phyloP scores from a whole-genome alignment of 2,329 filamentous ascomycete genomes.

The Plectosphaerella plurivora region DNA sequence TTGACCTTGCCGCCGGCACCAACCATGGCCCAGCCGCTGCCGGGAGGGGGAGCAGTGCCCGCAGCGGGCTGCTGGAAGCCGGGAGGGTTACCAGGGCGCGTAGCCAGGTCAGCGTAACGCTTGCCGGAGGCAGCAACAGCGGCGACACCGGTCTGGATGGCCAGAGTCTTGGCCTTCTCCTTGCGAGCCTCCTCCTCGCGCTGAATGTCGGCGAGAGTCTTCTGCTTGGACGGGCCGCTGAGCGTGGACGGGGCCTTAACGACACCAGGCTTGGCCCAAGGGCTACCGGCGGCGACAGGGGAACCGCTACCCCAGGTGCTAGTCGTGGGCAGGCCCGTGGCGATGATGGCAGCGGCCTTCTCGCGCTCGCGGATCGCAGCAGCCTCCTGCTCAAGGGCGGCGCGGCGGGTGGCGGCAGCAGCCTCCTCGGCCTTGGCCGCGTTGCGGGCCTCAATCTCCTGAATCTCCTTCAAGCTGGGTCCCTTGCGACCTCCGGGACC shows the following conservation, averaged over 20 bases:
- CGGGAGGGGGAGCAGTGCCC: conserved; percentile 29
- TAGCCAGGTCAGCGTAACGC: conserved; percentile 90
- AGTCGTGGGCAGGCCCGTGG: conserved; percentile 76
- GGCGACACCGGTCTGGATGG: conserved; percentile 41
- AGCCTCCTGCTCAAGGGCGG: conserved; percentile 75
- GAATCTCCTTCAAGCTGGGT: conserved; percentile 92
- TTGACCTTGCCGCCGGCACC: conserved; percentile 92
- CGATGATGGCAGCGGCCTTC: conserved; percentile 50
- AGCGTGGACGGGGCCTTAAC: conserved; percentile 31
- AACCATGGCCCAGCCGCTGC: conserved; percentile 83
- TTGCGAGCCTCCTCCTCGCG: conserved; percentile 93
- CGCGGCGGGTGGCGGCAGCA: conserved; percentile 72
- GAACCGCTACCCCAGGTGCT: conserved; percentile 86
- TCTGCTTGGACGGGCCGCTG: conserved; percentile 54
- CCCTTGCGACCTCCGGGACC: conserved; percentile 69
- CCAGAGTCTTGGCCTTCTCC: conserved; percentile 58
- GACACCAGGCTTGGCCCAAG: conserved; percentile 63
- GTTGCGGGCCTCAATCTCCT: conserved; percentile 90
- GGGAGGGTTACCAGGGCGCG: conserved; percentile 51
- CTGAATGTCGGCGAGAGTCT: conserved; percentile 93
- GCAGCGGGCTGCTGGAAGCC: conserved; percentile 32
- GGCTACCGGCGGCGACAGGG: conserved; percentile 57
- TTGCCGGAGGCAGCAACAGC: conserved; percentile 58
- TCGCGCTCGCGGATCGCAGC: conserved; percentile 54
- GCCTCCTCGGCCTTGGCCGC: conserved; percentile 84